Evolutionary conservation across 1,284 basidiomycete genomes (phyloP).

Genomic region (Moesziomyces antarcticus): DNA sequence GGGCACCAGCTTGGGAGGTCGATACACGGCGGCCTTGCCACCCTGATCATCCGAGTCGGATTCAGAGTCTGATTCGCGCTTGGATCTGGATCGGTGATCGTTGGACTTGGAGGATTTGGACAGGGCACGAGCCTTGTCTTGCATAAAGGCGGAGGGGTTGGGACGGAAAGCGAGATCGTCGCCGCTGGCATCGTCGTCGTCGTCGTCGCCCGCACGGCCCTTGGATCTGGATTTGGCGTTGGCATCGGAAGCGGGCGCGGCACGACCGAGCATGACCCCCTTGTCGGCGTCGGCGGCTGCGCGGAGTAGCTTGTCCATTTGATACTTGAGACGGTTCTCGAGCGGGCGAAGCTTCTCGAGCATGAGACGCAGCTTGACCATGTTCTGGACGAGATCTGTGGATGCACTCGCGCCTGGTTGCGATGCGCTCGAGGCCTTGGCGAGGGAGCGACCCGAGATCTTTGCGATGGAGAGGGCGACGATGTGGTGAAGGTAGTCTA

Average conservation of each 20-base stretch:
- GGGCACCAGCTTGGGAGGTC: conserved; percentile 89
- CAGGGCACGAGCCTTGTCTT: conserved; percentile 35
- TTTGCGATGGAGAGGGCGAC: conserved; percentile 71
- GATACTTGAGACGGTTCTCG: conserved; percentile 89
- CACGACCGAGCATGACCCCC: conserved; percentile 32
- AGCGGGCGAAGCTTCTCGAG: conserved; percentile 72
- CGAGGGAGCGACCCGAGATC: conserved; percentile 50
- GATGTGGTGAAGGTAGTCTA: conserved; percentile 89
- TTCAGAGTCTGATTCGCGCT: conserved; percentile 65
- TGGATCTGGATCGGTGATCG: conserved; percentile 60
- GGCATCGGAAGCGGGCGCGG: conserved; percentile 8
- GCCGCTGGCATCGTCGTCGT: conserved; percentile 72
- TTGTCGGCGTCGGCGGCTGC: conserved; percentile 52
- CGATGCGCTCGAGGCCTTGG: conserved; percentile 5
- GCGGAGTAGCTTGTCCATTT: conserved; percentile 82
- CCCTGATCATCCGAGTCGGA: conserved; percentile 47
- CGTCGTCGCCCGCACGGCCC: conserved; percentile 71
- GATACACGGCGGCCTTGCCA: conserved; percentile 75
- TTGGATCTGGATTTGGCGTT: conserved; percentile 14
- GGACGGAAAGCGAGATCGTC: conserved; percentile 88
- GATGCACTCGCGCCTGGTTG: conserved; percentile 6
- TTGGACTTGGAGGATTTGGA: conserved; percentile 14
- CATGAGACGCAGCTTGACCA: conserved; percentile 57
- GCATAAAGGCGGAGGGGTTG: conserved; percentile 73
- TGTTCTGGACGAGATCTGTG: conserved; percentile 45